phyloP scores from a whole-genome alignment of 176 grass and related monocot species.

The Hordeum vulgare region MorexV3_pseudomolecules_assembly NC_058519.1:524537293-524537792 shows the following conservation, averaged over 20 bases:
- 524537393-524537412: background rate
- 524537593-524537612: background rate
- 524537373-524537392: background rate
- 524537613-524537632: background rate
- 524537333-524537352: background rate
- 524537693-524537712: background rate
- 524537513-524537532: background rate
- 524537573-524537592: background rate
- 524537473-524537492: constrained; percentile 55
- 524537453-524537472: constrained; percentile 48
- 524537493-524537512: background rate
- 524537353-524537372: background rate
- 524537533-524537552: background rate
- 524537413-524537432: constrained; percentile 49
- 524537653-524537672: background rate
- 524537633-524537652: background rate
- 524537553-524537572: background rate
- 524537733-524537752: background rate
- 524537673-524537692: background rate
- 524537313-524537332: background rate
- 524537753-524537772: background rate
- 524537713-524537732: background rate
- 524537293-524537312: background rate
- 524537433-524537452: constrained; percentile 39
- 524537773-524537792: background rate